These are phyloP conservation scores for Septoria petroselini DNA, from an alignment of 2,329 filamentous ascomycete species.

Conservation along the genomic window DNA sequence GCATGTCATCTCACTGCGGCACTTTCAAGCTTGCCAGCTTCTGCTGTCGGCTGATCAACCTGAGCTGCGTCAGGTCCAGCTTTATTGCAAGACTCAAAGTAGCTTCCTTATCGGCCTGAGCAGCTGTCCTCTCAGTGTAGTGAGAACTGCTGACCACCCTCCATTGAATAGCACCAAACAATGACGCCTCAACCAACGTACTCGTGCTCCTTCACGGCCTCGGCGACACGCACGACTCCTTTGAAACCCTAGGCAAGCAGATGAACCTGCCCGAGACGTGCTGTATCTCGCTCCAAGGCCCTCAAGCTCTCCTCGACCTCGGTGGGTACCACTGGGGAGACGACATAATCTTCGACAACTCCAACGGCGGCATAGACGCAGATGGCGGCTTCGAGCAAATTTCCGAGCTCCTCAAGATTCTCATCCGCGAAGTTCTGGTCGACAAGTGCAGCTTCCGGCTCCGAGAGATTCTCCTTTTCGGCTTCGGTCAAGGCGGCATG, in stretches of 20 bases:
- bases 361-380: slow-evolving; percentile 51
- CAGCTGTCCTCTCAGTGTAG: no score
- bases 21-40: neutral
- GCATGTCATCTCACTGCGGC: neutral
- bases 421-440: slow-evolving; percentile 47
- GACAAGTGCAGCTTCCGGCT: slow-evolving; percentile 50
- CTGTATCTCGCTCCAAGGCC: slow-evolving; percentile 70
- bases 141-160: slow-evolving; percentile 1
- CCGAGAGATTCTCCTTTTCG: slow-evolving; percentile 54
- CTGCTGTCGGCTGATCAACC: no score
- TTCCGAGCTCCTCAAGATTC: slow-evolving; percentile 43
- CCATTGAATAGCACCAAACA: slow-evolving; percentile 40
- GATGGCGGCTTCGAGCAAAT: slow-evolving; percentile 53
- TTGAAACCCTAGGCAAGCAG: slow-evolving; percentile 65
- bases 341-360: slow-evolving; percentile 56
- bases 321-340: slow-evolving; percentile 63
- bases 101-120: no score
- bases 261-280: slow-evolving; percentile 74
- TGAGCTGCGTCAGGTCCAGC: no score
- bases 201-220: slow-evolving; percentile 81
- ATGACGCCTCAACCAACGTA: slow-evolving; percentile 66
- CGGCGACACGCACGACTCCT: slow-evolving; percentile 69
- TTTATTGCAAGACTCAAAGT: no score
- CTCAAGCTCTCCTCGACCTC: slow-evolving; percentile 63
- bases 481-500: slow-evolving; percentile 59